Evolutionary conservation across 805 yeast genomes (phyloP).

Genomic region (Sugiyamaella smithiae): DNA sequence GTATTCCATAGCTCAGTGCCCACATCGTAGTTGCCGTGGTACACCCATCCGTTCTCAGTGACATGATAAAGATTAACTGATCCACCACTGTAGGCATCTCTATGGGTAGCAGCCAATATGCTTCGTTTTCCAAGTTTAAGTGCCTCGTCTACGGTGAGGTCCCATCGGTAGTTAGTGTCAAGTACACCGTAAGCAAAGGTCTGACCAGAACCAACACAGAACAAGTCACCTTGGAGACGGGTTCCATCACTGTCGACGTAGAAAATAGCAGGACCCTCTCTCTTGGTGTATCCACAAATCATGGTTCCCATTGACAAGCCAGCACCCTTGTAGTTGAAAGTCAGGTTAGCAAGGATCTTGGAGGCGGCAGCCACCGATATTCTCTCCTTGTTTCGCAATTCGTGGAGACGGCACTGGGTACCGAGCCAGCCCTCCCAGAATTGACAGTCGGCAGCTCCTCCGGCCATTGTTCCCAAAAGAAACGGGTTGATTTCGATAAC

Average conservation of each 20-base stretch:
- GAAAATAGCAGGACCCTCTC: slow-evolving; percentile 92
- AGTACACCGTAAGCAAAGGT: slow-evolving; percentile 98
- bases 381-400: slow-evolving; percentile 89
- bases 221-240: slow-evolving; percentile 87
- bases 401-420: slow-evolving; percentile 91
- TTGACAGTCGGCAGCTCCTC: slow-evolving; percentile 99
- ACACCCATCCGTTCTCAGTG: slow-evolving; percentile 90
- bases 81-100: slow-evolving; percentile 98
- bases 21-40: slow-evolving; percentile 92
- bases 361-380: slow-evolving; percentile 96
- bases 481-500: slow-evolving; percentile 96
- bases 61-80: slow-evolving; percentile 91
- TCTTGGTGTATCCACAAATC: slow-evolving; percentile 95
- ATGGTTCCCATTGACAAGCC: slow-evolving; percentile 99
- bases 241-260: slow-evolving; percentile 98
- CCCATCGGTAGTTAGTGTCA: slow-evolving; percentile 91
- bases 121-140: slow-evolving; percentile 91
- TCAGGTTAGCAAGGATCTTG: slow-evolving; percentile 85
- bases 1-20: slow-evolving; percentile 89
- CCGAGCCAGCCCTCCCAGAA: slow-evolving; percentile 99
- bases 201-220: slow-evolving; percentile 99
- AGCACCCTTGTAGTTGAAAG: slow-evolving; percentile 92
- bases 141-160: slow-evolving; percentile 88
- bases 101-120: slow-evolving; percentile 94
- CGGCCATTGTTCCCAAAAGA: slow-evolving; percentile 96